Percentiles rank a stretch among this genome's conserved stretches.
phyloP scores from a whole-genome alignment of 257 asterid genomes.

The Apocynum venetum region DNA sequence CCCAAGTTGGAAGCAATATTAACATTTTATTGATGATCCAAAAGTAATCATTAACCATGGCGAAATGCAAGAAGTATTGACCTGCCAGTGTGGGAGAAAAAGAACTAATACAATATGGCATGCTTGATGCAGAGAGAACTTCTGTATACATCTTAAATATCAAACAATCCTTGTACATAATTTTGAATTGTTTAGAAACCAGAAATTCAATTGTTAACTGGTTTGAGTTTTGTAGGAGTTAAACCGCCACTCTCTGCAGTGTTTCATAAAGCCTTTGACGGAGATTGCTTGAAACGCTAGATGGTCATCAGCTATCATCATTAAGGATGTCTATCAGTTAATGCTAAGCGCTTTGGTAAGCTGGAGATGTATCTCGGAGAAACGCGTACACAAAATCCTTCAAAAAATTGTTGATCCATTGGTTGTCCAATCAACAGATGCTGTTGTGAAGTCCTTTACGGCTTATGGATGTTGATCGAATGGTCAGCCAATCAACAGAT shows the following conservation, averaged over 20 bases:
- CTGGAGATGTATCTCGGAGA: neutral
- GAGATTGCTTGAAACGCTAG: neutral
- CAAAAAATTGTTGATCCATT: neutral
- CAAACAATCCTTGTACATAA: neutral
- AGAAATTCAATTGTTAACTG: neutral
- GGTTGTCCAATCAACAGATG: conserved; percentile 18
- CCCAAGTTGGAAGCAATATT: neutral
- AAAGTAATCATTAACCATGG: neutral
- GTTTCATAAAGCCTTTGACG: neutral
- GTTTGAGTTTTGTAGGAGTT: neutral
- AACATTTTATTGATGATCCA: neutral
- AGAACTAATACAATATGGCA: no score
- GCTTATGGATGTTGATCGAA: conserved; percentile 31
- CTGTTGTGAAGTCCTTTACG: conserved; percentile 25
- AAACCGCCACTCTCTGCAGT: neutral
- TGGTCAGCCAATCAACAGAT: conserved; percentile 34
- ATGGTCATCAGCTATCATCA: neutral
- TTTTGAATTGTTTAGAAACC: neutral
- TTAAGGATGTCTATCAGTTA: neutral
- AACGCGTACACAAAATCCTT: neutral
- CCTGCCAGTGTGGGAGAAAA: neutral
- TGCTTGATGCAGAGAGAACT: no score
- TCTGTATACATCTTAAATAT: no score
- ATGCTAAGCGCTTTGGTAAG: neutral
- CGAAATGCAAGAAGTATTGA: neutral